Percentiles rank a stretch among this genome's conserved stretches.
Evolutionary conservation across 2,329 filamentous ascomycete genomes (phyloP).

Genomic region (Fusarium lateritium): DNA sequence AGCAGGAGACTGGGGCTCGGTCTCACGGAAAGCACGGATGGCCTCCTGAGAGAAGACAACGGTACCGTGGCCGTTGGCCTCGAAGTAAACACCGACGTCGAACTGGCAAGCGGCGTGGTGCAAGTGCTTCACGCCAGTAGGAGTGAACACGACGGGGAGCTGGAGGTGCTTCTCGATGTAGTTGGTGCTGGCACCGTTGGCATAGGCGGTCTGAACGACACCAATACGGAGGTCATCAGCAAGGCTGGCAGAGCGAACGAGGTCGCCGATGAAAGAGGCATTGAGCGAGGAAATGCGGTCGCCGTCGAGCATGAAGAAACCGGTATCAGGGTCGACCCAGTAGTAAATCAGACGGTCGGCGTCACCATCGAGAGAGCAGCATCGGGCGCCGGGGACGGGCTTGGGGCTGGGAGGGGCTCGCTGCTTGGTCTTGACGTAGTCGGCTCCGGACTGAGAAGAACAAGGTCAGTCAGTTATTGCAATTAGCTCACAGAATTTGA

Average conservation of each 20-base stretch:
- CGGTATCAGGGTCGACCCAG: conserved; percentile 84
- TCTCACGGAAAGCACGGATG: conserved; percentile 81
- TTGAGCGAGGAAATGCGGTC: conserved; percentile 97
- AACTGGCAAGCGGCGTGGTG: conserved; percentile 97
- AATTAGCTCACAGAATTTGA: neutral
- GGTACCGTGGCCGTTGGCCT: conserved; percentile 98
- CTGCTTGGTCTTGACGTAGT: conserved; percentile 98
- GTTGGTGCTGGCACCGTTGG: conserved; percentile 93
- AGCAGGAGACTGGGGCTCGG: conserved; percentile 89
- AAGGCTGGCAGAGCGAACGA: conserved; percentile 84
- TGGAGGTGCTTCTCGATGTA: conserved; percentile 91
- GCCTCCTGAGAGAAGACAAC: conserved; percentile 93
- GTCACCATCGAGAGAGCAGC: conserved; percentile 94
- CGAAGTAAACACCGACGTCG: conserved; percentile 97
- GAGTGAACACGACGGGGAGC: conserved; percentile 91
- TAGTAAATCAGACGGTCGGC: conserved; percentile 97
- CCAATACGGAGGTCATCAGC: conserved; percentile 88
- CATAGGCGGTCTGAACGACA: conserved; percentile 97
- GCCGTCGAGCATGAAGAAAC: conserved; percentile 94
- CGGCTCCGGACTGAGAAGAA: conserved; percentile 82
- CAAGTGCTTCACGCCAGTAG: conserved; percentile 96
- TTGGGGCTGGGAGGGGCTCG: conserved; percentile 88
- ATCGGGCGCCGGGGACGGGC: conserved; percentile 81
- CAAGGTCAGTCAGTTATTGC: conserved; percentile 25
- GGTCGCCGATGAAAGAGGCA: conserved; percentile 92